Base-by-base conservation (phyloP, 768 basidiomycete species). In the Leccinum aurantiacum region DNA sequence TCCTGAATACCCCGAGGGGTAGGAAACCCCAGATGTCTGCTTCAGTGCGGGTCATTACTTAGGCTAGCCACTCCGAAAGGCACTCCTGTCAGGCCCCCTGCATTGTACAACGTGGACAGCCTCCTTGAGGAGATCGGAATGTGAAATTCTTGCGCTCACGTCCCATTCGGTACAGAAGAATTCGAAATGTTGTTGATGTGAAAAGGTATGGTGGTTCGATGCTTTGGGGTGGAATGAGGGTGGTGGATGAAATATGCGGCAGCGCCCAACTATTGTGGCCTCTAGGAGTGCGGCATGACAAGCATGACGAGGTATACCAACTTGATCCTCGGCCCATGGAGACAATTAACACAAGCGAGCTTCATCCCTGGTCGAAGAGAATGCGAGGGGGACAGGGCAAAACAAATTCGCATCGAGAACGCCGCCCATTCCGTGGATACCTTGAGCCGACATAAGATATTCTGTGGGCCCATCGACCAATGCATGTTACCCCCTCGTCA, bases 401-500 rank as follows among this genome's bases (percentile, higher is more conserved):
- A 41, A 53, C 54, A 53, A 50, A 47, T 9, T 33, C 44, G 37
- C 50, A 49, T 56, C 24, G 35, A 57, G 33, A 51, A 65, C 48
- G 33, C 57, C 29, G 44, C 9, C 47, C 44, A 24, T 11, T 52
- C 25, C 31, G 53, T 25, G 38, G 29, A 29, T 3, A 47, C 48
- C 48, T 37, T 48, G 57, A 60, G 52, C 35, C 58, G 54, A 62
- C 51, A 53, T 17, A 25, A 38, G 48, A 50, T 27, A 27, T 55
- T 50, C 35, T 52, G 52, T 57, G 29, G 38, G 46, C 24, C 31
- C 33, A 58, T 62, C 41, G 56, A 66, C 62, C 67, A 66, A 53
- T 64, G 62, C 56, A 54, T 67, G 60, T 69, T 60, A 62, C 62
- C 63, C 47, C 31, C 54, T 48, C 50, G 47, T 63, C 63, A 63